These are phyloP conservation scores for Russula abietina DNA, from an alignment of 768 basidiomycete genomes.

Conservation along the genomic window DNA sequence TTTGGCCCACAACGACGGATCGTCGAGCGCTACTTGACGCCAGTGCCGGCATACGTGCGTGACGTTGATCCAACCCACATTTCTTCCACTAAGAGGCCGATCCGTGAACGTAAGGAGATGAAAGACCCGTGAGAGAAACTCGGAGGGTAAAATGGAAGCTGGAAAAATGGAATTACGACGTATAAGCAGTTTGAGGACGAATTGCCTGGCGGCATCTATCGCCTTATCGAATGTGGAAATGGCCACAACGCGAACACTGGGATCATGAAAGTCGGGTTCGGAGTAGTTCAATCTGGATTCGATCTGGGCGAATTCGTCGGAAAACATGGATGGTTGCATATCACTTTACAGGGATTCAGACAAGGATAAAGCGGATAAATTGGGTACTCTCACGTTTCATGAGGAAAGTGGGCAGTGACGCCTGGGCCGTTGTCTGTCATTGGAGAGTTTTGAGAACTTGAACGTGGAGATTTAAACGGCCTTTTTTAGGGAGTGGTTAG, in stretches of 20 bases:
- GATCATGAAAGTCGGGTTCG: background rate
- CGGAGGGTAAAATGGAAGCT: background rate
- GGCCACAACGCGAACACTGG: background rate
- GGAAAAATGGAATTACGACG: slow-evolving; percentile 7
- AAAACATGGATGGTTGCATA: background rate
- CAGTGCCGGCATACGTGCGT: slow-evolving; percentile 22
- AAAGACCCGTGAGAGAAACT: slow-evolving; percentile 14
- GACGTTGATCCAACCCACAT: background rate
- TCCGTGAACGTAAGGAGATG: background rate
- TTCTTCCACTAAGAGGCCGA: background rate
- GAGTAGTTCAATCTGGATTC: background rate
- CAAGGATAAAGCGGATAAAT: background rate
- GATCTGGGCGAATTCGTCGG: background rate
- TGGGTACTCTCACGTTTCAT: background rate
- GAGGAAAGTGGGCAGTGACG: background rate
- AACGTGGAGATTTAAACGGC: too few relatives aligned
- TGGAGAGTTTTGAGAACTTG: too few relatives aligned
- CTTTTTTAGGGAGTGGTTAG: too few relatives aligned
- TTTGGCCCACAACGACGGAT: slow-evolving; percentile 8
- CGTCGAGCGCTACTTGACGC: slow-evolving; percentile 13
- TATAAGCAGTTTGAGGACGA: background rate
- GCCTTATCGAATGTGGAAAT: slow-evolving; percentile 1
- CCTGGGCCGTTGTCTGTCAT: background rate
- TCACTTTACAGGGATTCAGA: too few relatives aligned
- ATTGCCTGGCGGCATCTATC: background rate